Conservation (phyloP, 106 monocot species). For the Iris macrosiphon region DNA sequence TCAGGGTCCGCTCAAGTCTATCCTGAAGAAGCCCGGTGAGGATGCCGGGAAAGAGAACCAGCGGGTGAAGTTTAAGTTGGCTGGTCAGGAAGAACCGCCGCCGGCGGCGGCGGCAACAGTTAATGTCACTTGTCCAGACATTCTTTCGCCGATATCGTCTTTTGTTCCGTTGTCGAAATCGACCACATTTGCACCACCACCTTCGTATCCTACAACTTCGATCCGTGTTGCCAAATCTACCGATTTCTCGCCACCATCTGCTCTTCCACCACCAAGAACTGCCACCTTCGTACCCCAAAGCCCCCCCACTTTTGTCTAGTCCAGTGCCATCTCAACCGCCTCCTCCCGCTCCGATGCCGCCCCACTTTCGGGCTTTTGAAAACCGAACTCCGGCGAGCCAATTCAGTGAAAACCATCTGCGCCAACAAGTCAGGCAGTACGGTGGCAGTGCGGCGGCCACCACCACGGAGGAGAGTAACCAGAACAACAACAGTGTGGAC, state of each 20-base stretch:
- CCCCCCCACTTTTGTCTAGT: too few relatives aligned
- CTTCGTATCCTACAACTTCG: too few relatives aligned
- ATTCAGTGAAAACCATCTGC: not conserved
- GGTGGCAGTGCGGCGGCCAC: too few relatives aligned
- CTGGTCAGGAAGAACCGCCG: too few relatives aligned
- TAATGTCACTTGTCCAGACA: too few relatives aligned
- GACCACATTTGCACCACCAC: not conserved
- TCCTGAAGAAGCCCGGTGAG: constrained; percentile 11
- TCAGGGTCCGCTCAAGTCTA: constrained; percentile 8
- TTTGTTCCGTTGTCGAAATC: too few relatives aligned
- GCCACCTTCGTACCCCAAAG: too few relatives aligned
- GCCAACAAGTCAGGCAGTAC: not conserved
- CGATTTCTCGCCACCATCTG: not conserved
- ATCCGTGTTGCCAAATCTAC: constrained; percentile 1
- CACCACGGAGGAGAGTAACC: too few relatives aligned
- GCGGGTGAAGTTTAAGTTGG: constrained; percentile 10
- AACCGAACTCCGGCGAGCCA: not conserved
- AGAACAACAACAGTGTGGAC: not conserved
- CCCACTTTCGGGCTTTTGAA: not conserved
- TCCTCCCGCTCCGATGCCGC: not conserved
- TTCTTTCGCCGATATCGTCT: too few relatives aligned
- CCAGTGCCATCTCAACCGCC: too few relatives aligned
- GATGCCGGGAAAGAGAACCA: constrained; percentile 6
- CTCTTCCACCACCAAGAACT: too few relatives aligned
- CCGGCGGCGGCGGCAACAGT: too few relatives aligned